These are phyloP conservation scores for Stagonosporopsis tanaceti DNA, from an alignment of 2,329 filamentous ascomycete species.

Conservation along the genomic window DNA sequence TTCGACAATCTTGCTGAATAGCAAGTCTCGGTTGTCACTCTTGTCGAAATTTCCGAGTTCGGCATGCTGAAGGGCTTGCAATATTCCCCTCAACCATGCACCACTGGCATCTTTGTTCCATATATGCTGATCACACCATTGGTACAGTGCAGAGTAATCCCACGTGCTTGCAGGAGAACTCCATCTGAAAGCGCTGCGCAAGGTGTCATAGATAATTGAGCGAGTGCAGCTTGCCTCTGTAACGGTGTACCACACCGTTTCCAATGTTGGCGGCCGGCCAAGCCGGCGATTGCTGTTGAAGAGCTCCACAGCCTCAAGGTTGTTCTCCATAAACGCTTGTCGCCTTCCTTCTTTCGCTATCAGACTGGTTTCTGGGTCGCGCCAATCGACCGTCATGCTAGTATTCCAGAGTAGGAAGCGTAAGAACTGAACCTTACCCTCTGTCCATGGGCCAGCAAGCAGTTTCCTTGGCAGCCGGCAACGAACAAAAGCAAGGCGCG, in stretches of 20 bases:
- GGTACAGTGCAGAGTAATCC: slow-evolving; percentile 28
- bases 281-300: slow-evolving; percentile 46
- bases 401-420: slow-evolving; percentile 43
- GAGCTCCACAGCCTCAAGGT: slow-evolving; percentile 44
- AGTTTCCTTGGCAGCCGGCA: slow-evolving; percentile 43
- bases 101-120: slow-evolving; percentile 34
- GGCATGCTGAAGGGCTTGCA: slow-evolving; percentile 28
- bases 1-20: slow-evolving; percentile 19
- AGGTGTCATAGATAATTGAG: slow-evolving; percentile 43
- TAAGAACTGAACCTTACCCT: slow-evolving; percentile 40
- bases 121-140: slow-evolving; percentile 39
- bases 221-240: slow-evolving; percentile 41
- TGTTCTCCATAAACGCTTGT: slow-evolving; percentile 37
- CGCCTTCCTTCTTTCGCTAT: slow-evolving; percentile 28
- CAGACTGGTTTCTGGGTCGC: slow-evolving; percentile 18
- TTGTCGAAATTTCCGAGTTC: neutral
- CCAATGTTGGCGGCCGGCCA: slow-evolving; percentile 34
- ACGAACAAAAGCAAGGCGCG: slow-evolving; percentile 36
- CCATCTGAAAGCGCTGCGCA: slow-evolving; percentile 33
- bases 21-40: neutral
- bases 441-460: slow-evolving; percentile 37
- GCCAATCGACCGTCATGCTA: slow-evolving; percentile 45
- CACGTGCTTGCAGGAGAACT: slow-evolving; percentile 19
- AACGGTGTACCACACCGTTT: slow-evolving; percentile 37
- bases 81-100: slow-evolving; percentile 36